A percentile compares a stretch with the other conserved stretches of the same genome.
Evolutionary conservation across 2,329 filamentous ascomycete species (phyloP).

Genomic region (Aspergillus ustus): DNA sequence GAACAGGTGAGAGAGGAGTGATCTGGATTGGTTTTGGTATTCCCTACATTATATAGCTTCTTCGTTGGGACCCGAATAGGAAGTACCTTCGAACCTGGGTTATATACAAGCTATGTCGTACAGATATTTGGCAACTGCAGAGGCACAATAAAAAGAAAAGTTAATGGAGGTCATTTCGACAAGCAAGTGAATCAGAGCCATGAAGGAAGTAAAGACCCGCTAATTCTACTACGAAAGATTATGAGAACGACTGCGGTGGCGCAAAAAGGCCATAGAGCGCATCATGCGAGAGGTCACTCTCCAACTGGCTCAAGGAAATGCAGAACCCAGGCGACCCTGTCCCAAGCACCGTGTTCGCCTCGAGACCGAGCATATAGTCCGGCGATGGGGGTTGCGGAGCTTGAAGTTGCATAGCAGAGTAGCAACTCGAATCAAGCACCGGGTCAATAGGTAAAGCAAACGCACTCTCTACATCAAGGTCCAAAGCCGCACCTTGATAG

Average conservation of each 20-base stretch:
- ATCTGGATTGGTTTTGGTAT: background rate
- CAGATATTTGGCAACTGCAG: no score
- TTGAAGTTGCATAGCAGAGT: background rate
- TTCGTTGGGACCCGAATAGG: no score
- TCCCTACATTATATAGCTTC: no score
- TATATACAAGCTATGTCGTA: no score
- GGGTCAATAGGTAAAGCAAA: background rate
- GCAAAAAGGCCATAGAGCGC: background rate
- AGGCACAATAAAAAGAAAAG: no score
- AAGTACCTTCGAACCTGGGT: no score
- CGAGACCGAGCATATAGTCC: background rate
- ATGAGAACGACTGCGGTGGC: background rate
- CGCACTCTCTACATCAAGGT: background rate
- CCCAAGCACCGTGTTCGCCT: background rate
- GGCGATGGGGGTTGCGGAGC: background rate
- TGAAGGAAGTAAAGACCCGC: no score
- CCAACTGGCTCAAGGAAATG: background rate
- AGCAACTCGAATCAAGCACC: background rate
- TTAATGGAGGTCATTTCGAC: no score
- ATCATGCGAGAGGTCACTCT: background rate
- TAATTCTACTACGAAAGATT: background rate
- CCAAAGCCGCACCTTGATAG: background rate
- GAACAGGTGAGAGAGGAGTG: background rate
- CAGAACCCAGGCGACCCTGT: background rate
- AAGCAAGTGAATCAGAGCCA: no score